phyloP scores from a whole-genome alignment of 108 stramenopile species.

The Skeletonema potamos region DNA sequence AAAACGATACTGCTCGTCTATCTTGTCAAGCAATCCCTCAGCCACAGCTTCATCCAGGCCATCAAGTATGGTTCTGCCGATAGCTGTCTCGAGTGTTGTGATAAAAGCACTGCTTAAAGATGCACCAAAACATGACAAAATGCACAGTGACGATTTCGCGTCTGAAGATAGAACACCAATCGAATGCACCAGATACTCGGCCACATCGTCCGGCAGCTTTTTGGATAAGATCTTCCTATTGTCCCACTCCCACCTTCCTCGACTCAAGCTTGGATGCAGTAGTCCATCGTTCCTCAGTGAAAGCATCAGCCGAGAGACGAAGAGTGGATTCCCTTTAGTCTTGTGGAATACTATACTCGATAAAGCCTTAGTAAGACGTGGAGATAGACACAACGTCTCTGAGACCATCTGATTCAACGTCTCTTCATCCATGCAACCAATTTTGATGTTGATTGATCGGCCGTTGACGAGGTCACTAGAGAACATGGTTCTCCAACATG shows the following conservation, averaged over 20 bases:
- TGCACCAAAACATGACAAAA: conserved; percentile 10
- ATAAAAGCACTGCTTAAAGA: not conserved
- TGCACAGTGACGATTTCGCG: no score
- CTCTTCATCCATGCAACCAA: not conserved
- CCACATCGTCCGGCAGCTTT: conserved; percentile 11
- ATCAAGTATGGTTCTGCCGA: not conserved
- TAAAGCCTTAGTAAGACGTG: conserved; percentile 1
- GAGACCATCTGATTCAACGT: conserved; percentile 6
- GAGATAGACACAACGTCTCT: not conserved
- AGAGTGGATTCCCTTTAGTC: conserved; percentile 14
- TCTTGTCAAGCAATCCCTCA: conserved; percentile 3
- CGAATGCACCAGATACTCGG: not conserved
- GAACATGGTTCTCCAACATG: not conserved
- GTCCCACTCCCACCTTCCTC: conserved; percentile 17
- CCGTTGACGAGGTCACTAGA: not conserved
- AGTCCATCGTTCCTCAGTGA: conserved; percentile 8
- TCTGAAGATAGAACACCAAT: not conserved
- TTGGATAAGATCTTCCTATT: not conserved
- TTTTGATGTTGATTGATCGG: not conserved
- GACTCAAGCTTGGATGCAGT: not conserved
- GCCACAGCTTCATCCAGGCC: not conserved
- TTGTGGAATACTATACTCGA: conserved; percentile 4
- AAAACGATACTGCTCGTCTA: not conserved
- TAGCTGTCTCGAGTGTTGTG: not conserved
- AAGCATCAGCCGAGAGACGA: not conserved